Evolutionary conservation across 768 basidiomycete genomes (phyloP).

Genomic region (Suillus cothurnatus): DNA sequence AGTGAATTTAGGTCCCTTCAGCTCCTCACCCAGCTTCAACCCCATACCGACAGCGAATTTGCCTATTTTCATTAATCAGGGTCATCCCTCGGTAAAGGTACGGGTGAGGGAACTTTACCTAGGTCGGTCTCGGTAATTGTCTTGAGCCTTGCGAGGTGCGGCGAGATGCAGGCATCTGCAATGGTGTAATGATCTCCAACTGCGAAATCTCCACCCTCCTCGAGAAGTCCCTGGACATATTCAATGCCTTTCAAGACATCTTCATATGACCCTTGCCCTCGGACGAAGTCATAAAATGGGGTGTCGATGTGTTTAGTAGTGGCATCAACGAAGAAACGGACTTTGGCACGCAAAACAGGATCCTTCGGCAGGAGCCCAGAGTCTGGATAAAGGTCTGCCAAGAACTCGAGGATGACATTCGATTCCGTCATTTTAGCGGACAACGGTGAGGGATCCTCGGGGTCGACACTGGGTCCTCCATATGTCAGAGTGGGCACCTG

Average conservation of each 20-base stretch:
- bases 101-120: too few relatives aligned
- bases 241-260: slow-evolving; percentile 45
- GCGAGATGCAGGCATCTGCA: slow-evolving; percentile 60
- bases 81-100: too few relatives aligned
- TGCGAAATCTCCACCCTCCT: slow-evolving; percentile 41
- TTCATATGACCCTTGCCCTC: slow-evolving; percentile 39
- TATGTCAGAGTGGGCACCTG: slow-evolving; percentile 60
- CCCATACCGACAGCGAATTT: too few relatives aligned
- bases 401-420: slow-evolving; percentile 60
- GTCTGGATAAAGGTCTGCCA: slow-evolving; percentile 55
- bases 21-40: too few relatives aligned
- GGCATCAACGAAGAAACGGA: slow-evolving; percentile 60
- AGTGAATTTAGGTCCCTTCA: too few relatives aligned
- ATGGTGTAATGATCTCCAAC: slow-evolving; percentile 50
- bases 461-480: slow-evolving; percentile 54
- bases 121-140: slow-evolving; percentile 36
- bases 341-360: slow-evolving; percentile 54
- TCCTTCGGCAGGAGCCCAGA: slow-evolving; percentile 50
- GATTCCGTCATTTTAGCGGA: slow-evolving; percentile 63
- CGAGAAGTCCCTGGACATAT: slow-evolving; percentile 49
- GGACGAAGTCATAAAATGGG: slow-evolving; percentile 21
- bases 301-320: slow-evolving; percentile 37
- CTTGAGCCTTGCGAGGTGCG: slow-evolving; percentile 53
- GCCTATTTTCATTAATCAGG: too few relatives aligned
- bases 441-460: slow-evolving; percentile 53